Base-by-base conservation (phyloP, 176 grass and related monocot genomes). In the Lolium perenne region DNA sequence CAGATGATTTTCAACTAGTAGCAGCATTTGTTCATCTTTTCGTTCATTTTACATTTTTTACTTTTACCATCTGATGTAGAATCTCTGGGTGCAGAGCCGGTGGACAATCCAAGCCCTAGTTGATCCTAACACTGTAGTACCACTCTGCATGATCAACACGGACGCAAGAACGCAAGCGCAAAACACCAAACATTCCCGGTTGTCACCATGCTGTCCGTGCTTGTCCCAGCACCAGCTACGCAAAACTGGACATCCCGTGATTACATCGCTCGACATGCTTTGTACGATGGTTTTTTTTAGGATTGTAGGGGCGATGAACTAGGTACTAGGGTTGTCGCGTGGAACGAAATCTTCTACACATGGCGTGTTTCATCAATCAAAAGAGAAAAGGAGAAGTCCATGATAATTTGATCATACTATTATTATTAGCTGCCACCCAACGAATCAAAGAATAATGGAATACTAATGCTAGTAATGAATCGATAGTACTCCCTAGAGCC, bases 381-480 rank as follows among this genome's bases (percentile, higher is more conserved):
- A 21, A 43, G 12, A 41, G 2, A 3, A 35, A 43, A 43, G 41
- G 2, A 21, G 13, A 51, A 29, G 22, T 5, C 11, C 11, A 22
- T 23, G 45, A 73, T 71, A 77, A 80, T 49, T 13, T 7, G 48
- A 74, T 40, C 22, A 22, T 47, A 46, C 77, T 87, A 85, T 82
- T 91, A 56, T 86, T 87, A 85, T 85, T 91, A 46, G 63, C 18
- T 91, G 82, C 47, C 53, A 85, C 23, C 82, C 62, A 91, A 91
- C 18, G 78, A 85, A 91, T 91, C 63, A 91, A 91, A 88, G 71
- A 91, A 86, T 82, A 66, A 1, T 75, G 51, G 4, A 43, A 43
- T 65, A 65, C 62, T 75, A 49, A 7, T 75, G 15, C 14, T 18
- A 74, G n/a, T 49, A 49, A 73, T 32, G 48, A 82, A 29, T 61